phyloP scores from a whole-genome alignment of 2,329 filamentous ascomycete genomes.

The Aspergillus oerlinghausenensis region DNA sequence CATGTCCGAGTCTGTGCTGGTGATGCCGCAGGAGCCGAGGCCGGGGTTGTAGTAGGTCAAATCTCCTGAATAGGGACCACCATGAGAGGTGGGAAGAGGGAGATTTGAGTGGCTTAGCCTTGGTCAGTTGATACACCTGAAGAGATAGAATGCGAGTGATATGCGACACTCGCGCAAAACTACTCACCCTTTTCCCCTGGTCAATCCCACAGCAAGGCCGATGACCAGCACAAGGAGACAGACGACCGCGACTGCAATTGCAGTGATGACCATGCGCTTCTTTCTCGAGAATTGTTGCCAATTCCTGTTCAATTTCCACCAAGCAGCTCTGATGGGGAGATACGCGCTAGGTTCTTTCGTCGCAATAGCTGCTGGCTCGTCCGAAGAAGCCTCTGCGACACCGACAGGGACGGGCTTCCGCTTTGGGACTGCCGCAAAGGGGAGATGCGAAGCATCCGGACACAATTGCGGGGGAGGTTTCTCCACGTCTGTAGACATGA shows the following conservation, averaged over 20 bases:
- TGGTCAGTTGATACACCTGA: not conserved
- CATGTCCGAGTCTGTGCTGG: constrained; percentile 50
- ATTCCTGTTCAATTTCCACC: constrained; percentile 5
- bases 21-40: constrained; percentile 65
- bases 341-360: not conserved
- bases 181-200: constrained; percentile 16
- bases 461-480: constrained; percentile 1
- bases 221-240: constrained; percentile 18
- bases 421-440: not conserved
- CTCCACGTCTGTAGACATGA: not conserved
- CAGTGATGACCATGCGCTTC: constrained; percentile 16
- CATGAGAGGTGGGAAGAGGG: constrained; percentile 31
- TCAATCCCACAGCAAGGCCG: constrained; percentile 23
- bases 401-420: constrained; percentile 1
- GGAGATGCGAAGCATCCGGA: not conserved
- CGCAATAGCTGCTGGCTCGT: not conserved
- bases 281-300: constrained; percentile 7
- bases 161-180: not conserved
- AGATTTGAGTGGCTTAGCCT: constrained; percentile 13
- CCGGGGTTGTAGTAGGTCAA: constrained; percentile 65
- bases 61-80: constrained; percentile 56
- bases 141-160: not conserved
- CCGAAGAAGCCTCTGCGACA: not conserved
- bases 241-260: constrained; percentile 6
- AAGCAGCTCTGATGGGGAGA: not conserved